Evolutionary conservation across 2,329 filamentous ascomycete species (phyloP), one percentile per base, ranked within the genome.

Genomic region (Bisporella sp.): DNA sequence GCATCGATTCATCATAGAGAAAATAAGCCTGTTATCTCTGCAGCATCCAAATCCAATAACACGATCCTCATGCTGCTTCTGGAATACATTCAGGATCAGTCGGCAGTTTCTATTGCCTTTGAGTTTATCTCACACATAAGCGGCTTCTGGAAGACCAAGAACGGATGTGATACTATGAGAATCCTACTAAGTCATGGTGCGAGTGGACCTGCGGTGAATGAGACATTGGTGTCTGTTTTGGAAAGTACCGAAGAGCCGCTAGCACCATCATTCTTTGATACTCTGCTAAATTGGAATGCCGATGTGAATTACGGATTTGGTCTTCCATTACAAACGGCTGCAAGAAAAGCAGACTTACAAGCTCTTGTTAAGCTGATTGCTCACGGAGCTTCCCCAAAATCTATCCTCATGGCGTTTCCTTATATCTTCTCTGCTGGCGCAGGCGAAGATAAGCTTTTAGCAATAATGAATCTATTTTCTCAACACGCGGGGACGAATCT

Each of bases 241-340:
- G 74, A 72, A 0, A 68, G 75, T 37, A 79, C 73, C 48, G 76
- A 28, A 75, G 0, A 72, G 75, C 33, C 69, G 69, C 2, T 77
- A 76, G 1, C 68, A 71, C 21, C 67, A 69, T 5, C 62, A 81
- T 5, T 68, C 82, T 28, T 66, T 65, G 31, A 70, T 81, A 6
- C 59, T 5, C 13, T 84, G 28, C 66, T 84, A 4, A 55, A 62
- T 1, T 69, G 75, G 31, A 77, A 78, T 0, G 79, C 78, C 2
- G 74, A 76, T 47, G 69, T 78, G 50, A 73, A 80, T 57, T 70
- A 73, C 58, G 71, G 75, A 33, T 62, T 74, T 45, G 81, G 81
- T 4, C 69, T 78, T 58, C 73, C 77, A 1, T 62, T 85, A 4
- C 72, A 74, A 49, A 67, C 73, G 46, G 79, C 79, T 2, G 76